phyloP scores from a whole-genome alignment of 345 rosid species.

The Anacardium occidentale region DNA sequence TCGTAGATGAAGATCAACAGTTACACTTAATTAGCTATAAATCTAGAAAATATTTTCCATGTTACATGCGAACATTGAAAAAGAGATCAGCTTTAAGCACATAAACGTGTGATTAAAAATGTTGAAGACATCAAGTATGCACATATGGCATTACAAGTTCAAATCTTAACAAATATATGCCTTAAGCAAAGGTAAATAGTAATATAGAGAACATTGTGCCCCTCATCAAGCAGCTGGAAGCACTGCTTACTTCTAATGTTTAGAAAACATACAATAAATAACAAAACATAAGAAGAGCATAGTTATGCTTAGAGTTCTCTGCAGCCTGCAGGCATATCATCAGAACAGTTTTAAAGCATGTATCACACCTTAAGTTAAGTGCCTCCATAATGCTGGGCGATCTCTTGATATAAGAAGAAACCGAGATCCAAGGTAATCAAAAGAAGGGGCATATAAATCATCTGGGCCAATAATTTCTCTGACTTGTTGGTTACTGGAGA shows the following conservation, averaged over 20 bases:
- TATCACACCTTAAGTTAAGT: slow-evolving; percentile 38
- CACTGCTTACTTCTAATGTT: slow-evolving; percentile 12
- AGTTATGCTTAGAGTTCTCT: not conserved
- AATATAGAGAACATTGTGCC: not conserved
- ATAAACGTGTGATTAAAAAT: too few species aligned
- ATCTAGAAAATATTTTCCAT: too few species aligned
- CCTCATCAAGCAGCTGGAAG: not conserved
- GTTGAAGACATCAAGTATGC: too few species aligned
- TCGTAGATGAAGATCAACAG: too few species aligned
- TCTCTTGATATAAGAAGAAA: slow-evolving; percentile 87
- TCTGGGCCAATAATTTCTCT: slow-evolving; percentile 76
- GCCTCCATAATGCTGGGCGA: slow-evolving; percentile 81
- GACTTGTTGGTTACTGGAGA: slow-evolving; percentile 36
- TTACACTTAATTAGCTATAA: too few species aligned
- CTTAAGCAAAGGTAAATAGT: too few species aligned
- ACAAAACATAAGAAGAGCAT: slow-evolving; percentile 11
- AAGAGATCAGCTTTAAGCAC: too few species aligned
- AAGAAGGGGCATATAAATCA: slow-evolving; percentile 81
- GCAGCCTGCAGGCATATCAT: slow-evolving; percentile 3
- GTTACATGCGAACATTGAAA: too few species aligned
- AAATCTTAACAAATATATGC: not conserved
- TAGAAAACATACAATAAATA: slow-evolving; percentile 14
- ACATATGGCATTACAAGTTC: too few species aligned
- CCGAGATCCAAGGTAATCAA: slow-evolving; percentile 67
- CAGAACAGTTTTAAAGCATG: not conserved